Conservation (phyloP, 73 alveolate genomes). For the Uronychia setigera region DNA sequence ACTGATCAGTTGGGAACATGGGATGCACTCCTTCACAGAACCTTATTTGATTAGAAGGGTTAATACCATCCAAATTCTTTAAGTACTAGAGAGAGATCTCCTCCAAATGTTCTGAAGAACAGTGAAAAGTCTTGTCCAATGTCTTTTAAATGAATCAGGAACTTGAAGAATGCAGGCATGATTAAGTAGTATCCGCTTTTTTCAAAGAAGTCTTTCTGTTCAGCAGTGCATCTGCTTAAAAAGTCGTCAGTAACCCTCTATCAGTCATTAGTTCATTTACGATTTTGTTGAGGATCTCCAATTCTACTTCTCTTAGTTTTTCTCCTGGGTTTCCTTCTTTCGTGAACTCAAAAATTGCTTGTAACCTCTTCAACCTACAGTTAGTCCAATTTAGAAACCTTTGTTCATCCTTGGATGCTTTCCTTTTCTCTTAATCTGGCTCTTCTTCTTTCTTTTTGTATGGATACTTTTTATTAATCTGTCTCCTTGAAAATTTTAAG, state of each 20-base stretch:
- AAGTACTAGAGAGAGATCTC: not conserved
- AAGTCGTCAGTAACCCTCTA: not conserved
- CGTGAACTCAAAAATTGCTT: not conserved
- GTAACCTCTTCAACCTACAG: not conserved
- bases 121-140: not conserved
- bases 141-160: not conserved
- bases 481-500: not conserved
- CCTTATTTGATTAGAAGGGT: not conserved
- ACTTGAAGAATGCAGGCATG: not conserved
- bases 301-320: not conserved
- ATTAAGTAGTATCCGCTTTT: not conserved
- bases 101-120: not conserved
- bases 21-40: not conserved
- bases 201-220: not conserved
- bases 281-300: not conserved
- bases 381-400: not conserved
- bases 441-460: not conserved
- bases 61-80: not conserved
- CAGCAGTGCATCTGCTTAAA: not conserved
- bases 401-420: not conserved
- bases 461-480: not conserved
- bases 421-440: not conserved
- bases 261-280: not conserved
- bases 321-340: not conserved
- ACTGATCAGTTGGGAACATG: not conserved